A percentile compares a stretch with the other conserved stretches of the same genome.
Conservation (phyloP, 2,329 filamentous ascomycete species). For the Botrytis medusae region DNA sequence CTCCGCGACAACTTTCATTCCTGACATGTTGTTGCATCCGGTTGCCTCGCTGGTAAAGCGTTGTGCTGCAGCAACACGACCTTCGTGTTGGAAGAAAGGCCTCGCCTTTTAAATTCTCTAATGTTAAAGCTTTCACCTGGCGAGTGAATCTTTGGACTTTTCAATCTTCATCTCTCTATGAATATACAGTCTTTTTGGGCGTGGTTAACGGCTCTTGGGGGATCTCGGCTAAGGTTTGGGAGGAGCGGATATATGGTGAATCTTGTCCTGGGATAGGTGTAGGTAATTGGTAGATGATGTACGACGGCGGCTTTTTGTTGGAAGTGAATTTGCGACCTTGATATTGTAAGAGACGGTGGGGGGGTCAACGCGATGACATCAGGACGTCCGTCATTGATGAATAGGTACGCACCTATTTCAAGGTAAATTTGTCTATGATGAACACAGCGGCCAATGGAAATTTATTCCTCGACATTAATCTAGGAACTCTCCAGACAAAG, state of each 20-base stretch:
- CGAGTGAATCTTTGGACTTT: slow-evolving; percentile 5
- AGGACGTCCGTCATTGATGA: not conserved
- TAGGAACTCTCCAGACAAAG: not conserved
- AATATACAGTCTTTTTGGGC: not conserved
- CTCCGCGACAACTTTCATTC: not conserved
- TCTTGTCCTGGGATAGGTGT: not conserved
- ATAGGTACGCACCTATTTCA: not conserved
- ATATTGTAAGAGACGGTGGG: not conserved
- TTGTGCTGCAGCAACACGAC: not conserved
- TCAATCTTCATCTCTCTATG: not conserved
- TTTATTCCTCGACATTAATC: not conserved
- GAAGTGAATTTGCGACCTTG: not conserved
- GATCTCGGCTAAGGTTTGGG: not conserved
- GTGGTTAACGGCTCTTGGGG: not conserved
- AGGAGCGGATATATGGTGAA: not conserved
- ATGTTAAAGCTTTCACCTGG: slow-evolving; percentile 1
- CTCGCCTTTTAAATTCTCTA: slow-evolving; percentile 6
- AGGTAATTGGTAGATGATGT: not conserved
- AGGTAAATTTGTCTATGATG: not conserved
- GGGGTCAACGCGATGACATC: not conserved
- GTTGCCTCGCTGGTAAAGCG: not conserved
- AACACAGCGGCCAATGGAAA: not conserved
- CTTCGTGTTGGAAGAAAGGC: not conserved
- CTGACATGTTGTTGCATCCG: not conserved
- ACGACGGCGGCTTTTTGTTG: not conserved